Percentiles rank a stretch among this genome's conserved stretches.
These are phyloP conservation scores for Cardamine chenopodiifolia DNA, from an alignment of 345 rosid species.

Conservation along the genomic window DNA sequence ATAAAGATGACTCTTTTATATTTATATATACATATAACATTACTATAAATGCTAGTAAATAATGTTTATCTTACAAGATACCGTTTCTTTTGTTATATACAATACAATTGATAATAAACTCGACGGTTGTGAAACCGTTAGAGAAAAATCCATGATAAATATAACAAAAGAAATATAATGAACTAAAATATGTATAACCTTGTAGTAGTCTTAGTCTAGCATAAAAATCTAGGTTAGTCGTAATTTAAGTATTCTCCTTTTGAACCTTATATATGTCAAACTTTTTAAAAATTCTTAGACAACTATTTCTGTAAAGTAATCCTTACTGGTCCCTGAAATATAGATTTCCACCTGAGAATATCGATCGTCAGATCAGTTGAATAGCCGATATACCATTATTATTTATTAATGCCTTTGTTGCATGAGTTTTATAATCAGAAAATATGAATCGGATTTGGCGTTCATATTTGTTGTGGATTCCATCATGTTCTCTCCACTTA, in stretches of 20 bases:
- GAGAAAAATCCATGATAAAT: not conserved
- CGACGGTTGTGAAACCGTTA: not conserved
- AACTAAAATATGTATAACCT: not conserved
- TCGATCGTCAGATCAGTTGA: conserved; percentile 16
- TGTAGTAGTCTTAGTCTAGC: conserved; percentile 2
- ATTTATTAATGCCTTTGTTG: not conserved
- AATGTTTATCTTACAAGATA: not conserved
- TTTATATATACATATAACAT: not conserved
- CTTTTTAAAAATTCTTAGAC: not conserved
- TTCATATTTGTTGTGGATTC: conserved; percentile 28
- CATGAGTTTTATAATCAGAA: conserved; percentile 22
- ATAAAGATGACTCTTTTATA: not conserved
- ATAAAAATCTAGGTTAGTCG: conserved; percentile 2
- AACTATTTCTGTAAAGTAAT: conserved; percentile 17
- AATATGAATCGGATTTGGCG: not conserved
- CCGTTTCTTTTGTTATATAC: not conserved
- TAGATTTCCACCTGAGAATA: conserved; percentile 32
- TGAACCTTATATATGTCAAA: not conserved
- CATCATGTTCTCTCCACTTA: conserved; percentile 40
- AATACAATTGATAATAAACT: not conserved
- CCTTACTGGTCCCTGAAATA: conserved; percentile 23
- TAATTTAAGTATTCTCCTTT: not conserved
- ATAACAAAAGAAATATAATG: not conserved
- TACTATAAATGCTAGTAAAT: not conserved
- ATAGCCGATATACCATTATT: not conserved